Evolutionary conservation across 1,139 yeast genomes (phyloP), one percentile per base, ranked within the genome.

Genomic region (Debaryomyces robertsiae): DNA sequence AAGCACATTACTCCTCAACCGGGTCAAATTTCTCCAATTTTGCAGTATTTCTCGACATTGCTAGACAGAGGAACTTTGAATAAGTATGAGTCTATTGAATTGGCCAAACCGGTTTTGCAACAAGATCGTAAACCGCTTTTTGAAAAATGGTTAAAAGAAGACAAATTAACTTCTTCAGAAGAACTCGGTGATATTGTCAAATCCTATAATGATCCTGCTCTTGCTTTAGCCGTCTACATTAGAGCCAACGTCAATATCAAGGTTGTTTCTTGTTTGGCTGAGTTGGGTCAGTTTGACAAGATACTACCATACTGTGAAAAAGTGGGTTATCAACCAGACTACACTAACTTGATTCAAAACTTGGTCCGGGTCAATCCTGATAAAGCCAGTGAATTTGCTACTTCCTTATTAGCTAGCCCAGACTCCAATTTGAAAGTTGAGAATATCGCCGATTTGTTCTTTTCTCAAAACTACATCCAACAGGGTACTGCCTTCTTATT

Each of bases 401-500:
- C 91, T 32, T 86, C 90, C 49, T 76, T 94, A 46, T 79, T 89
- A 50, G 76, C 81, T 52, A 72, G 79, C 39, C 78, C 79, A 22
- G 81, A 79, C 37, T 71, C 82, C 31, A 78, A 81, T 49, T 69
- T 91, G 50, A 89, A 91, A 53, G 73, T 89, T 49, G 97, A 91
- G 69, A 83, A 83, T 52, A 77, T 89, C 55, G 94, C 96, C 33
- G 98, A 94, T 61, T 84, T 93, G 48, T 94, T 94, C 75, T 83
- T 94, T 65, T 84, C 95, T 32, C 98, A 93, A 65, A 91, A 93
- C 67, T 84, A 82, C 60, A 82, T 93, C 55, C 98, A 91, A 69
- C 98, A 93, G 73, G 98, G 98, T 61, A 94, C 99, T 32, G 97
- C 98, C n/a, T 89, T 94, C 71, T 74, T 94, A 56, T 75, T 94